These are phyloP conservation scores for Guillardia theta DNA, from an alignment of 78 protist genomes.

Conservation along the genomic window DNA sequence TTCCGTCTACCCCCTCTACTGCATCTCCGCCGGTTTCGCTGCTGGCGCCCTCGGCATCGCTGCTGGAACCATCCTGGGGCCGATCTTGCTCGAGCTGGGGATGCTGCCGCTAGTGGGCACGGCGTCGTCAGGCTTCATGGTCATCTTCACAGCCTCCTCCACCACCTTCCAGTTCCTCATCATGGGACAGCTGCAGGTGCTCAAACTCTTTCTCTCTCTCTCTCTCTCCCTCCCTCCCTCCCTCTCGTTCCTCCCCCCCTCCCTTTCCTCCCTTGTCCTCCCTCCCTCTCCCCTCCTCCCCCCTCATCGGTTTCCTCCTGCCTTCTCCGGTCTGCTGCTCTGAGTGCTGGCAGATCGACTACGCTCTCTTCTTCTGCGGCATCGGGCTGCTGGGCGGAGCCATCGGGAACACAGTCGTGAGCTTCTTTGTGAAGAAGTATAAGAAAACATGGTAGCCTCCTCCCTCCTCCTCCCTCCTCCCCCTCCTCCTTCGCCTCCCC, in stretches of 20 bases:
- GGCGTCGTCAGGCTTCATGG: slow-evolving; percentile 25
- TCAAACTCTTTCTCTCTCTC: too few relatives aligned
- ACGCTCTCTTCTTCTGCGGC: background rate
- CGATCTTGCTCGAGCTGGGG: slow-evolving; percentile 10
- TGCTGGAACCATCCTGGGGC: slow-evolving; percentile 32
- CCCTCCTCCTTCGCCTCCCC: too few relatives aligned
- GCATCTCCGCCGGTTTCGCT: background rate
- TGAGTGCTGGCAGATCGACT: background rate
- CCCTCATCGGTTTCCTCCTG: background rate
- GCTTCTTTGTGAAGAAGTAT: background rate
- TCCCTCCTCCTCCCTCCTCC: too few relatives aligned
- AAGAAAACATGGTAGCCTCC: slow-evolving; percentile 8
- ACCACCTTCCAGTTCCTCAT: slow-evolving; percentile 34
- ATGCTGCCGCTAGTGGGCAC: background rate
- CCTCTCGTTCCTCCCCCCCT: background rate
- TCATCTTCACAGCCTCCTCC: slow-evolving; percentile 26
- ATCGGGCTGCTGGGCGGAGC: slow-evolving; percentile 2
- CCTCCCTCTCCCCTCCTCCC: background rate
- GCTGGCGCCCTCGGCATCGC: slow-evolving; percentile 42
- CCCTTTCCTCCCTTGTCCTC: background rate
- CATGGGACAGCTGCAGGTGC: slow-evolving; percentile 41
- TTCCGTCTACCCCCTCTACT: background rate
- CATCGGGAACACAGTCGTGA: slow-evolving; percentile 9
- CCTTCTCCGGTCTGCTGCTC: background rate
- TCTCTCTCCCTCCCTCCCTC: background rate